Percentiles rank a stretch among this genome's conserved stretches.
Evolutionary conservation across 345 rosid species (phyloP).

Genomic region (Hibiscus trionum): DNA sequence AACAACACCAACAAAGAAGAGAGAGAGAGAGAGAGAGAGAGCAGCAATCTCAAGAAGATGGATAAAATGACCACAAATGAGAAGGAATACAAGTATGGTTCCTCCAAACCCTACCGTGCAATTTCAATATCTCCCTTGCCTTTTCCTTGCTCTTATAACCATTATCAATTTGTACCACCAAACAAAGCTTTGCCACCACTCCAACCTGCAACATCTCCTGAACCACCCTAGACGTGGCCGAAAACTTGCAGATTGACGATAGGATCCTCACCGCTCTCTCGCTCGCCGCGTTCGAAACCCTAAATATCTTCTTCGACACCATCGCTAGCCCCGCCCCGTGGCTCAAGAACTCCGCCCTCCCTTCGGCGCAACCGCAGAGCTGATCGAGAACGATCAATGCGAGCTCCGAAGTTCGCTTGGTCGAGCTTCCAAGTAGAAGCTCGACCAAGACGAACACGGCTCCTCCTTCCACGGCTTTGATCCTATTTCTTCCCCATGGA

Average conservation of each 20-base stretch:
- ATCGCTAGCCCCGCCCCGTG: conserved; percentile 52
- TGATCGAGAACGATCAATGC: conserved; percentile 30
- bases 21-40: not conserved
- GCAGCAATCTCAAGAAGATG: conserved; percentile 21
- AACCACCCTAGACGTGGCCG: conserved; percentile 35
- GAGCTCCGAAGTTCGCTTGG: conserved; percentile 35
- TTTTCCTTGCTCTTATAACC: conserved; percentile 37
- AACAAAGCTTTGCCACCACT: conserved; percentile 46
- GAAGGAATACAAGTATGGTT: conserved; percentile 40
- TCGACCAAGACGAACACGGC: conserved; percentile 29
- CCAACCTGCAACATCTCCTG: conserved; percentile 59
- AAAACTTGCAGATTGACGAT: conserved; percentile 35
- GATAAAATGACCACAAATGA: conserved; percentile 38
- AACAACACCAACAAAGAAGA: too few species aligned
- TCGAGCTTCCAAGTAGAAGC: conserved; percentile 35
- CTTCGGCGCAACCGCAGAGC: conserved; percentile 51
- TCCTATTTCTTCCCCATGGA: conserved; percentile 61
- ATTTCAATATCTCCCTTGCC: conserved; percentile 40
- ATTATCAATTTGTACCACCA: conserved; percentile 39
- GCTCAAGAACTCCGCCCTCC: conserved; percentile 47
- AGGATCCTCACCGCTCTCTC: conserved; percentile 46
- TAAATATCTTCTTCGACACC: conserved; percentile 52
- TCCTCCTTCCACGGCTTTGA: conserved; percentile 41
- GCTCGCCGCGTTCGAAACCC: conserved; percentile 42
- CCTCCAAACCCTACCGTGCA: conserved; percentile 55